A percentile compares a stretch with the other conserved stretches of the same genome.
Evolutionary conservation across 2,329 filamentous ascomycete species (phyloP).

Genomic region (Xylaria sp.): DNA sequence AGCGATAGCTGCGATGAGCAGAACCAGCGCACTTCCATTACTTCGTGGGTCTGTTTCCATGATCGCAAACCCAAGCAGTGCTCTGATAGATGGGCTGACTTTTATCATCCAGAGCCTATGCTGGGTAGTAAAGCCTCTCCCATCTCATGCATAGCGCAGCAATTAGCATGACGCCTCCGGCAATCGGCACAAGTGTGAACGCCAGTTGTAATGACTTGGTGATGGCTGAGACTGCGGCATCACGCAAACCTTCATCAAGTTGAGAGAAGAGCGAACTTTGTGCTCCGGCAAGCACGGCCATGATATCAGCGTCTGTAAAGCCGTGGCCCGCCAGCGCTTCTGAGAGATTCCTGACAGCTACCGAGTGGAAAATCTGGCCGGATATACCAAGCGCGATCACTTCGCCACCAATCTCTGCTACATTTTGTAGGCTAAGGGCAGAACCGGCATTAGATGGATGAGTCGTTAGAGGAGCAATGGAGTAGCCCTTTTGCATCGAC

Average conservation of each 20-base stretch:
- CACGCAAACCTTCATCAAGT: conserved; percentile 43
- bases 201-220: conserved; percentile 37
- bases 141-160: conserved; percentile 44
- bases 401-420: conserved; percentile 34
- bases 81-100: background rate
- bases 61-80: too few species aligned
- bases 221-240: conserved; percentile 49
- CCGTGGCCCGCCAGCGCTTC: conserved; percentile 45
- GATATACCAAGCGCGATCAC: conserved; percentile 34
- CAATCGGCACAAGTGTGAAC: conserved; percentile 30
- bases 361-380: conserved; percentile 39
- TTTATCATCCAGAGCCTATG: too few species aligned
- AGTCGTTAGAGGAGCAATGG: conserved; percentile 50
- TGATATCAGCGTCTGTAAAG: conserved; percentile 47
- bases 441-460: conserved; percentile 13
- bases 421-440: conserved; percentile 34
- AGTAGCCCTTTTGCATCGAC: conserved; percentile 49
- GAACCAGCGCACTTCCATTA: too few species aligned
- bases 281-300: conserved; percentile 48
- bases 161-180: conserved; percentile 41
- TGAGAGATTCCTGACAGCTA: conserved; percentile 41
- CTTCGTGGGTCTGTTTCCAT: too few species aligned
- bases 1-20: too few species aligned
- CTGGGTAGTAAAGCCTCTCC: conserved; percentile 42
- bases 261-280: conserved; percentile 49